Evolutionary conservation across 192 early-diverging fungal genomes (phyloP).

Genomic region (Mortierella antarctica): DNA sequence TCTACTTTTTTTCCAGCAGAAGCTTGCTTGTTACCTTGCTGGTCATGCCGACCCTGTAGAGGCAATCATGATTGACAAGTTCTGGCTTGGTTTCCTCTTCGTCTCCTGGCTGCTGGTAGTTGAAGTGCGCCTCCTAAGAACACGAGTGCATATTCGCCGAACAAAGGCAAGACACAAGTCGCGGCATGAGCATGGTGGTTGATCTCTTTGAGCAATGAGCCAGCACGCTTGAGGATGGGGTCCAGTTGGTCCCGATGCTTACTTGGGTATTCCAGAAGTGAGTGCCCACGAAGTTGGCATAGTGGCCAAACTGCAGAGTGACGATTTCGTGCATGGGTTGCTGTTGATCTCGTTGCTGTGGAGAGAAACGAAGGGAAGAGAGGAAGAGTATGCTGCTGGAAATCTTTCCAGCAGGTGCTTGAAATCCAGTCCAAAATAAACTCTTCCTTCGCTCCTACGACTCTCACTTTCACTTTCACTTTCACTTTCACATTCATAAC

Average conservation of each 20-base stretch:
- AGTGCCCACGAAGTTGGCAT: conserved; percentile 87
- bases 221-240: conserved; percentile 16
- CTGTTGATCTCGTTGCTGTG: not conserved
- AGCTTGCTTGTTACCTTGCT: conserved; percentile 40
- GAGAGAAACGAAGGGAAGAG: not conserved
- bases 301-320: conserved; percentile 92
- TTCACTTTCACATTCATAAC: not conserved
- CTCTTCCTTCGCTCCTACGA: no score
- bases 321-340: conserved; percentile 83
- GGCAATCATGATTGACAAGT: conserved; percentile 65
- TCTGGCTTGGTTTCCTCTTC: conserved; percentile 52
- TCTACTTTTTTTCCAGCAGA: not conserved
- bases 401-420: no score
- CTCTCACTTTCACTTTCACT: no score
- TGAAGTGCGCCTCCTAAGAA: conserved; percentile 61
- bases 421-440: not conserved
- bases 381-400: not conserved
- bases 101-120: conserved; percentile 45
- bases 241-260: conserved; percentile 1
- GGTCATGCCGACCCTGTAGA: conserved; percentile 66
- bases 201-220: not conserved
- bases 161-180: no score
- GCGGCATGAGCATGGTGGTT: no score
- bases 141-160: not conserved
- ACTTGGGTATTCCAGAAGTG: conserved; percentile 96